Base-by-base conservation (phyloP, 176 grass and related monocot species). In the Tuctoria greenei region DNA sequence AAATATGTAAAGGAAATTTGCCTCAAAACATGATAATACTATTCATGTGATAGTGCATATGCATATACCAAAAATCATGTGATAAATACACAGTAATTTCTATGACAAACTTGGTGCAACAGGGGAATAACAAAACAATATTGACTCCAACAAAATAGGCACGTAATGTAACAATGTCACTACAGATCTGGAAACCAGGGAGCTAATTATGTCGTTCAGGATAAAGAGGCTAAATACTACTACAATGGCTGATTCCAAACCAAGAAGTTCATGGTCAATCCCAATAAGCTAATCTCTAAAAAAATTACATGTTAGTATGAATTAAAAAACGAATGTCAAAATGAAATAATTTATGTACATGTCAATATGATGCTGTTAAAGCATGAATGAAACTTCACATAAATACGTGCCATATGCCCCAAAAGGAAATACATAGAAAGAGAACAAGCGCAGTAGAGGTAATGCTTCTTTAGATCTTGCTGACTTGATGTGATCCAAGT, bases 361-460 rank as follows among this genome's bases (percentile, higher is more conserved):
- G 31, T 31, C 31, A 31, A 31, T 31, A 31, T 43, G 31, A 34
- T 21, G 17, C 36, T 24, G 35, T 28, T 68, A 66, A 60, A 74
- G 36, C 49, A 58, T 67, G 18, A 75, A n/a, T 67, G 13, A 8
- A 55, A 10, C 41, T 63, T 18, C 42, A 72, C 42, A 37, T 26
- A 21, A 14, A 67, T 2, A 20, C 31, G 31, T 31, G 10, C 47
- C 41, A 44, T 44, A 57, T 67, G 18, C 54, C 52, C 15, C 61
- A 26, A 76, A 39, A 39, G 51, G 16, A 77, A 51, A 83, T 14
- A 69, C 27, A 55, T 43, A 12, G 35, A 69, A 57, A 68, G 9
- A 27, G 17, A 17, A 36, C 42, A 18, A 20, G 4, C 1, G 11
- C 10, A 4, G 8, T 18, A 69, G 25, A 52, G 17, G 51, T 37